Conservation (phyloP, 2,329 filamentous ascomycete genomes). For the Diaporthe sp. region DNA sequence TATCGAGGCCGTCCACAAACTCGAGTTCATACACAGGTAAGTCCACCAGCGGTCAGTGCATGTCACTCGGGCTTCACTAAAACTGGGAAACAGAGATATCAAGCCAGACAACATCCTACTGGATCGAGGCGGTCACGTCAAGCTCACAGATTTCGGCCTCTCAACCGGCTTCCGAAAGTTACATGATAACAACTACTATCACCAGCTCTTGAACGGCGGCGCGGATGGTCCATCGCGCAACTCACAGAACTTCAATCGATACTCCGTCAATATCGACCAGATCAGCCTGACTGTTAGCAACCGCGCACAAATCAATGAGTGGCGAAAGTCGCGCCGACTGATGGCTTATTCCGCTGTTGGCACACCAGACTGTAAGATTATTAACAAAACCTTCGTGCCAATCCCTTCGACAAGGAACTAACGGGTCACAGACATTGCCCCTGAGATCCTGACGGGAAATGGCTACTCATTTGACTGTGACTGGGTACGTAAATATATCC, state of each 20-base stretch:
- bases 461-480: conserved; percentile 84
- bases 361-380: conserved; percentile 71
- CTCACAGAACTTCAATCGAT: conserved; percentile 69
- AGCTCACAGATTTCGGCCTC: conserved; percentile 84
- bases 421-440: conserved; percentile 67
- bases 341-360: conserved; percentile 87
- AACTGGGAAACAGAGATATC: conserved; percentile 69
- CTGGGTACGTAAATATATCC: conserved; percentile 55
- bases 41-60: no score
- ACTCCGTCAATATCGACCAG: conserved; percentile 81
- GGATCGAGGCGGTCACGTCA: conserved; percentile 82
- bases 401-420: not conserved
- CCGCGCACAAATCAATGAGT: conserved; percentile 83
- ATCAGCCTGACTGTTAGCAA: conserved; percentile 85
- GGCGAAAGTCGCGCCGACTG: conserved; percentile 82
- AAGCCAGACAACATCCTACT: conserved; percentile 87
- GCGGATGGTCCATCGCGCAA: conserved; percentile 30
- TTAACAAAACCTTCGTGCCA: not conserved
- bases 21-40: conserved; percentile 83
- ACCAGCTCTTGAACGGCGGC: conserved; percentile 72
- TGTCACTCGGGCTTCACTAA: not conserved
- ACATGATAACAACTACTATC: conserved; percentile 83
- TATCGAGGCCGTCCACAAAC: conserved; percentile 85
- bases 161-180: conserved; percentile 85
- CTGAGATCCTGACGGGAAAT: conserved; percentile 82